Conservation (phyloP, 345 rosid genomes). For the Balakata baccata region DNA sequence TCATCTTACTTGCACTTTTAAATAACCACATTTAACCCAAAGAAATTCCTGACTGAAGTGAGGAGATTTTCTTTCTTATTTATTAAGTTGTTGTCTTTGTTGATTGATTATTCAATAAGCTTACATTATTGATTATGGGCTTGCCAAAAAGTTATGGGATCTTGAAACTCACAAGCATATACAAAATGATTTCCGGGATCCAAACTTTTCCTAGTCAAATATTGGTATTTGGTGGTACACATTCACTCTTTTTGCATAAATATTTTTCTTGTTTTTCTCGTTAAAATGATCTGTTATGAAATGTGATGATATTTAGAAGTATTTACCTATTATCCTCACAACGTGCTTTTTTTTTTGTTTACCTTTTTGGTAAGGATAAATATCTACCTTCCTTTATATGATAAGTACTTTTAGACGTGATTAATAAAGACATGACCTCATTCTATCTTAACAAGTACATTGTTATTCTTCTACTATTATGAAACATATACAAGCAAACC, state of each 20-base stretch:
- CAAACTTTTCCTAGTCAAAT: too few relatives aligned
- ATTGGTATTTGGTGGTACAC: neutral
- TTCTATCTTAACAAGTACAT: neutral
- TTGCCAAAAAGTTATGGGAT: constrained; percentile 31
- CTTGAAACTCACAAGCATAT: constrained; percentile 34
- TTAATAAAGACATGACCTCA: neutral
- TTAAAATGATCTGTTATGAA: neutral
- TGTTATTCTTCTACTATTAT: neutral
- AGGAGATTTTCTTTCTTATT: neutral
- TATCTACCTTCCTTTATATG: neutral
- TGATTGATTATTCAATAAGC: constrained; percentile 18
- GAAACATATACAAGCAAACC: too few relatives aligned
- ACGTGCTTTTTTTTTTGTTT: neutral
- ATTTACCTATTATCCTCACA: neutral
- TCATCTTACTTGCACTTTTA: neutral
- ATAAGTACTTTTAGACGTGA: too few relatives aligned
- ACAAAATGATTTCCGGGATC: too few relatives aligned
- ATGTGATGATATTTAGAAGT: neutral
- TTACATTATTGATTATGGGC: constrained; percentile 31
- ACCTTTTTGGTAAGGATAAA: neutral
- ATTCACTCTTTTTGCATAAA: neutral
- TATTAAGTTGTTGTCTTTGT: neutral
- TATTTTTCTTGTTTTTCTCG: neutral
- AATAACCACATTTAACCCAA: neutral
- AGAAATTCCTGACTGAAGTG: neutral